A percentile compares a stretch with the other conserved stretches of the same genome.
phyloP scores from a whole-genome alignment of 768 basidiomycete genomes.

The Rhizopogon vesiculosus region DNA sequence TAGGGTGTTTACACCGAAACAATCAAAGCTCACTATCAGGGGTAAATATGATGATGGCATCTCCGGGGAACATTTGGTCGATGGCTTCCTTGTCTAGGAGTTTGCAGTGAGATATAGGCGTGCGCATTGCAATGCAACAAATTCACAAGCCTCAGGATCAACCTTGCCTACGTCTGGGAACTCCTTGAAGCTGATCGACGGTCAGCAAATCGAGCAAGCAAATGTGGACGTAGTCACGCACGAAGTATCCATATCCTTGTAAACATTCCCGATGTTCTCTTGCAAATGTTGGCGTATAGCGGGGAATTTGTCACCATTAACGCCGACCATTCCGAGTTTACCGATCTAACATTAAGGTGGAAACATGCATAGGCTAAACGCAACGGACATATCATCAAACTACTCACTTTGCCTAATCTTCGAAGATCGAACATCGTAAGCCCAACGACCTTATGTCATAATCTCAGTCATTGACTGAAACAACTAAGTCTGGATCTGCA shows the following conservation, averaged over 20 bases:
- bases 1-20: background rate
- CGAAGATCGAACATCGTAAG: conserved; percentile 88
- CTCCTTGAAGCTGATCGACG: conserved; percentile 57
- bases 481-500: conserved; percentile 17
- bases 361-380: conserved; percentile 11
- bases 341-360: conserved; percentile 43
- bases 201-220: background rate
- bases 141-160: conserved; percentile 81
- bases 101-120: background rate
- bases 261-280: conserved; percentile 77
- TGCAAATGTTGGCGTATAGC: conserved; percentile 76
- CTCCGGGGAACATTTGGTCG: conserved; percentile 69
- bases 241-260: conserved; percentile 85
- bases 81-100: conserved; percentile 79
- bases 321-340: conserved; percentile 83
- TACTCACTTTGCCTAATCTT: conserved; percentile 71
- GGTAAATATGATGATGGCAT: conserved; percentile 91
- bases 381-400: conserved; percentile 3
- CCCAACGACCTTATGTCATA: conserved; percentile 65
- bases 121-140: background rate
- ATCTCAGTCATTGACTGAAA: conserved; percentile 10
- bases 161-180: conserved; percentile 68
- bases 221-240: conserved; percentile 31
- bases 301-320: conserved; percentile 85
- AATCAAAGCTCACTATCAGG: conserved; percentile 64